phyloP scores from a whole-genome alignment of 2,329 filamentous ascomycete genomes.

The Colletotrichum tanaceti region DNA sequence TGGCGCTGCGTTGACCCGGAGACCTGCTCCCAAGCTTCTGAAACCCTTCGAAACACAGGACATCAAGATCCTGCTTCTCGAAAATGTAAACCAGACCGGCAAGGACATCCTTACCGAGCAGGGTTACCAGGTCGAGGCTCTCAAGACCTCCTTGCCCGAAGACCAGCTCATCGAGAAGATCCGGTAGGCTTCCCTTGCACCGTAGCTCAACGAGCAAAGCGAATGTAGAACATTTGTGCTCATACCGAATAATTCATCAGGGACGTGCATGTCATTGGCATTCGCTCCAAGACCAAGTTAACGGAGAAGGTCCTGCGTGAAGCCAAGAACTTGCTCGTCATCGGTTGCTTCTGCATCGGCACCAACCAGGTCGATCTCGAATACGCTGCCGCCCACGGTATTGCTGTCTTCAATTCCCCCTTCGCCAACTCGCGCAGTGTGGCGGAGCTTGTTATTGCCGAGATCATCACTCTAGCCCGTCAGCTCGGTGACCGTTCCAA shows the following conservation, averaged over 20 bases:
- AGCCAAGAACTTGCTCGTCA: constrained; percentile 93
- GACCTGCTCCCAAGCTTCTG: constrained; percentile 74
- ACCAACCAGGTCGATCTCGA: constrained; percentile 94
- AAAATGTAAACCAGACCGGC: constrained; percentile 95
- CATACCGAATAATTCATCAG: constrained; percentile 57
- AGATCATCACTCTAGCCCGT: constrained; percentile 91
- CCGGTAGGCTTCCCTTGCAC: constrained; percentile 63
- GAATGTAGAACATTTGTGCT: constrained; percentile 28
- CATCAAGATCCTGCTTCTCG: constrained; percentile 94
- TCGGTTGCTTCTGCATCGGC: constrained; percentile 99
- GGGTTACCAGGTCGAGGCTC: constrained; percentile 94
- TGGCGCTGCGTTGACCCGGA: constrained; percentile 57
- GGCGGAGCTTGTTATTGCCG: constrained; percentile 92
- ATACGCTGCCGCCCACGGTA: constrained; percentile 84
- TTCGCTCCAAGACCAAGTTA: constrained; percentile 97
- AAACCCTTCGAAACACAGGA: constrained; percentile 97
- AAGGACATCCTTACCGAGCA: constrained; percentile 83
- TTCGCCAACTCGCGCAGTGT: constrained; percentile 98
- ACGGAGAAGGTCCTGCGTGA: constrained; percentile 85
- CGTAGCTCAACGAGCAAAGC: not conserved
- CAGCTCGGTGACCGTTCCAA: constrained; percentile 93
- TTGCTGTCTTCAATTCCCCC: constrained; percentile 98
- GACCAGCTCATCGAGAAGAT: constrained; percentile 98
- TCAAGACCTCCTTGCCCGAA: constrained; percentile 91
- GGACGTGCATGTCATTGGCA: constrained; percentile 96